Percentiles rank a stretch among this genome's conserved stretches.
phyloP scores from a whole-genome alignment of 2,329 filamentous ascomycete genomes.

The Mycosphaerelloides madeirae region DNA sequence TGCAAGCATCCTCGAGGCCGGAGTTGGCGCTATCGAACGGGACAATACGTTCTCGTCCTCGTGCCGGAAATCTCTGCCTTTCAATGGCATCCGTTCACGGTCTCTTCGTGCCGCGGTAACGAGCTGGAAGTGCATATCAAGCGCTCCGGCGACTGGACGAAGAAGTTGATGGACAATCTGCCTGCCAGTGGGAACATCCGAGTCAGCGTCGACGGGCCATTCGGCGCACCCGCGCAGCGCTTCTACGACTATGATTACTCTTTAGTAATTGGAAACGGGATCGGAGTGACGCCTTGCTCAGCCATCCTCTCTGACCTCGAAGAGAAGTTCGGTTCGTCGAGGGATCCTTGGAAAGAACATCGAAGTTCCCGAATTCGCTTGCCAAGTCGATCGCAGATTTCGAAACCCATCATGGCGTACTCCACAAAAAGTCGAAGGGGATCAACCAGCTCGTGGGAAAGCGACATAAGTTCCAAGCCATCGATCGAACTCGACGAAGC shows the following conservation, averaged over 20 bases:
- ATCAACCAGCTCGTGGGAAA: no score
- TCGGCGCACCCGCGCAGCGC: conserved; percentile 54
- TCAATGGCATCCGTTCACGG: conserved; percentile 58
- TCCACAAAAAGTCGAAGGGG: no score
- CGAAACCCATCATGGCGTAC: no score
- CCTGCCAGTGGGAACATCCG: conserved; percentile 40
- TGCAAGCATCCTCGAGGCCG: conserved; percentile 46
- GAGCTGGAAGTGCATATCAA: conserved; percentile 56
- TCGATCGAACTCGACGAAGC: no score
- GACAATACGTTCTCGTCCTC: conserved; percentile 55
- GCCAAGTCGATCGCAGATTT: no score
- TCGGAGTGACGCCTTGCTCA: conserved; percentile 56
- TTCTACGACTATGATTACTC: conserved; percentile 56
- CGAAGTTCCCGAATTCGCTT: no score
- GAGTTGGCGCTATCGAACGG: conserved; percentile 52
- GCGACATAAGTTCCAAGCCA: no score
- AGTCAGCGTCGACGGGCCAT: conserved; percentile 54
- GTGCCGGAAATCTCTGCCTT: conserved; percentile 51
- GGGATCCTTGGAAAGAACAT: conserved; percentile 11
- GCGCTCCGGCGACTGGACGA: conserved; percentile 55
- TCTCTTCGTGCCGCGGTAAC: conserved; percentile 51
- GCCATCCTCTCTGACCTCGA: conserved; percentile 55
- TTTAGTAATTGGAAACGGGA: conserved; percentile 54
- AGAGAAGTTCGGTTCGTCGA: conserved; percentile 24
- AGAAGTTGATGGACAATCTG: conserved; percentile 38